Base-by-base conservation (phyloP, 345 rosid genomes). In the Erysimum cheiranthoides region DNA sequence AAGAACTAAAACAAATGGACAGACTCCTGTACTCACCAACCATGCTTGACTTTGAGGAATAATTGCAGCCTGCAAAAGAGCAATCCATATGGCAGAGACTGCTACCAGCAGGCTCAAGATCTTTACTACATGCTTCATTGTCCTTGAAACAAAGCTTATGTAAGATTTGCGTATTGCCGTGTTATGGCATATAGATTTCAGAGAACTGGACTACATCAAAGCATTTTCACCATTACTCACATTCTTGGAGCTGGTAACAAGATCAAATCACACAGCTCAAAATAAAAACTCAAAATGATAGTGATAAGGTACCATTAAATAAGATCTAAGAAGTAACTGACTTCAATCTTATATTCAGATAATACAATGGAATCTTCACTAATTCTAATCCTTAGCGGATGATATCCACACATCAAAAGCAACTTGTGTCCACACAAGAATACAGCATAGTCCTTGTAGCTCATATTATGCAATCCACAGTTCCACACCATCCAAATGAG, bases 51-150 rank as follows among this genome's bases (percentile, higher is more conserved):
- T 82, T 27, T 13, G 69, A 1, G 87, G 89, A 75, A 88, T 18
- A 4, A 85, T 61, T n/a, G 87, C 80, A 46, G 85, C 78, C 66
- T 86, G 87, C 78, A 88, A 73, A 39, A 85, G 88, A 61, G 80
- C 79, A 60, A 81, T 69, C 90, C 85, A 86, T 49, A 86, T 31
- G 63, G 84, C 79, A 52, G 87, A 75, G 14, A 86, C 70, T 46
- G 84, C 74, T 70, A 82, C 79, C 56, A 84, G 46, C 13, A 86
- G 50, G 14, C 84, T 74, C 78, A 82, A 28, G 35, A 85, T 85
- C 86, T 82, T 86, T 4, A 85, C 79, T 38, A 84, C 71, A 72
- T 86, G 90, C 85, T 86, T 88, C 89, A 84, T 61, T 73, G 17
- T 51, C 50, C 32, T 54, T 32, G 10, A 71, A 46, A 25, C 1